Evolutionary conservation across 163 green algal species (phyloP).

Genomic region (Volvox carteri): DNA sequence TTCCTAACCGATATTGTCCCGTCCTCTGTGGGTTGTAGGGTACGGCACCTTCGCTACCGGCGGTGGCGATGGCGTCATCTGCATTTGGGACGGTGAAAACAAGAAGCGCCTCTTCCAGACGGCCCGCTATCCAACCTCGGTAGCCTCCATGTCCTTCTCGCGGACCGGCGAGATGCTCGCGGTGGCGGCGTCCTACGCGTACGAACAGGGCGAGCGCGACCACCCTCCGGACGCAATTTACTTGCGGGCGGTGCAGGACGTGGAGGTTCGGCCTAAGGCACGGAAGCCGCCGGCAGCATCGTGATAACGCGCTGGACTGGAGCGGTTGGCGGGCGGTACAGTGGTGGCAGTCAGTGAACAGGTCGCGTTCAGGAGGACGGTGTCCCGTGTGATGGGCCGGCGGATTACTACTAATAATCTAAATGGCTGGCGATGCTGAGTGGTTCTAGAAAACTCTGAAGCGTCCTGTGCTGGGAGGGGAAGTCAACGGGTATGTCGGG

Average conservation of each 20-base stretch:
- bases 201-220: slow-evolving; percentile 81
- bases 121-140: slow-evolving; percentile 85
- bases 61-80: slow-evolving; percentile 92
- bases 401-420: too few species aligned
- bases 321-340: too few species aligned
- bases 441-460: too few species aligned
- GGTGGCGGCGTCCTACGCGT: slow-evolving; percentile 90
- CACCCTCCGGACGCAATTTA: slow-evolving; percentile 84
- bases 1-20: too few species aligned
- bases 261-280: slow-evolving; percentile 88
- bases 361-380: too few species aligned
- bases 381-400: too few species aligned
- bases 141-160: slow-evolving; percentile 90
- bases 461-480: too few species aligned
- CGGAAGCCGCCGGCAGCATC: slow-evolving; percentile 48
- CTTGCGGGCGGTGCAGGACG: slow-evolving; percentile 78
- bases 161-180: slow-evolving; percentile 82
- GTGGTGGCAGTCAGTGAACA: too few species aligned
- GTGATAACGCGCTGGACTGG: not conserved
- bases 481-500: too few species aligned
- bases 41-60: slow-evolving; percentile 91
- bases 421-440: too few species aligned
- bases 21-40: not conserved
- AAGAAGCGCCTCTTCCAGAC: slow-evolving; percentile 94
- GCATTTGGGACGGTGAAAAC: slow-evolving; percentile 93